Percentiles rank a stretch among this genome's conserved stretches.
These are phyloP conservation scores for Pseudopediastrum boryanum DNA, from an alignment of 139 green algal genomes.

Conservation along the genomic window DNA sequence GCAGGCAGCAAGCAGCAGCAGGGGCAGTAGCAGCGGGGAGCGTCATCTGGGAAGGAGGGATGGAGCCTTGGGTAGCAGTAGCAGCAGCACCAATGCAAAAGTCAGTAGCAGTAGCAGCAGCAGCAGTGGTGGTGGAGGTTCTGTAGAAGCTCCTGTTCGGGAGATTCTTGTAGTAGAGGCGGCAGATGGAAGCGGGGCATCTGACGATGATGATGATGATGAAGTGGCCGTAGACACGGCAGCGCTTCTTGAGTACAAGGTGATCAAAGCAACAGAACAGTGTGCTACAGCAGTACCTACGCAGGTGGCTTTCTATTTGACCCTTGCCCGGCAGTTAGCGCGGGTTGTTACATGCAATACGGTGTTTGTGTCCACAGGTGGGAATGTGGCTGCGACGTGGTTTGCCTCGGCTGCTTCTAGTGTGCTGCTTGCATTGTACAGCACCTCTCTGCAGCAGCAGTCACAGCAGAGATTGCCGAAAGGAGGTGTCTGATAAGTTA, in stretches of 20 bases:
- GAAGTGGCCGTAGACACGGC: neutral
- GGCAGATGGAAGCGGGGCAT: slow-evolving; percentile 4
- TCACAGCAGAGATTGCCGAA: no score
- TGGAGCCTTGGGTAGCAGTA: no score
- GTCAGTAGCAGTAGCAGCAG: neutral
- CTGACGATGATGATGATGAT: slow-evolving; percentile 4
- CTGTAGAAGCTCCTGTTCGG: no score
- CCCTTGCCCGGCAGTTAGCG: slow-evolving; percentile 2
- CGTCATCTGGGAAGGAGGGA: no score
- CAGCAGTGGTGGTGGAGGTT: neutral
- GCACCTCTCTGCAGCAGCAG: no score
- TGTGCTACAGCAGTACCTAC: neutral
- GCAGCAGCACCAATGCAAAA: neutral
- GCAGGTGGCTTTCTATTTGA: slow-evolving; percentile 16
- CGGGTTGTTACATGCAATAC: slow-evolving; percentile 18
- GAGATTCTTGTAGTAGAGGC: neutral
- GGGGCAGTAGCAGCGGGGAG: slow-evolving; percentile 7
- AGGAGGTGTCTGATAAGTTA: no score
- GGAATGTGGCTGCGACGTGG: slow-evolving; percentile 8
- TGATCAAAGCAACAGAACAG: slow-evolving; percentile 23
- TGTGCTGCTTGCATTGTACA: no score
- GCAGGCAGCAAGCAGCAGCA: neutral
- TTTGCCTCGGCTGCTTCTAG: no score
- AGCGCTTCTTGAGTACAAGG: slow-evolving; percentile 30
- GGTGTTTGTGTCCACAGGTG: neutral